Evolutionary conservation across 2,329 filamentous ascomycete species (phyloP).

Genomic region (Thelonectria discophora): DNA sequence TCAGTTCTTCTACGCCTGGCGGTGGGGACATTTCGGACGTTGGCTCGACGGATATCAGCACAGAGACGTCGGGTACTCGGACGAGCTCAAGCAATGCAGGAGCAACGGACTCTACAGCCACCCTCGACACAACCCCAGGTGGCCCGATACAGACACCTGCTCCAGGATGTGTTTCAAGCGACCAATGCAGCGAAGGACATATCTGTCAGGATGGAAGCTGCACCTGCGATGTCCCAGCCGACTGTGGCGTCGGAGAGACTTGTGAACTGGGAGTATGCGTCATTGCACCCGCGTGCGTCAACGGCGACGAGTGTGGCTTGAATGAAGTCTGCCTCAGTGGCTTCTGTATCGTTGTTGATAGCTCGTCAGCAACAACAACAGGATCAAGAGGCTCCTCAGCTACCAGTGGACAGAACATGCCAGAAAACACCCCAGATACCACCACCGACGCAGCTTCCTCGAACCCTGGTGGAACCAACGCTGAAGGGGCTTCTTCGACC

Average conservation of each 20-base stretch:
- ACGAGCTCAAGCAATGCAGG: background rate
- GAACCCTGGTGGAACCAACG: background rate
- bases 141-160: background rate
- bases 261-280: background rate
- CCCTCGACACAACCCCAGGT: background rate
- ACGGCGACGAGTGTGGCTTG: background rate
- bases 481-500: background rate
- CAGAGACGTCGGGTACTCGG: background rate
- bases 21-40: background rate
- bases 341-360: background rate
- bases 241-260: background rate
- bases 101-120: background rate
- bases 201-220: conserved; percentile 7
- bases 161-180: background rate
- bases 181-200: background rate
- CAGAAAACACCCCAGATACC: background rate
- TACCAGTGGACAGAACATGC: background rate
- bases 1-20: background rate
- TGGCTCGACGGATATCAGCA: background rate
- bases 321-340: background rate
- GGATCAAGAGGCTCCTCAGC: background rate
- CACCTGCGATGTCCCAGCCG: background rate
- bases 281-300: background rate
- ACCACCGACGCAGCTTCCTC: background rate
- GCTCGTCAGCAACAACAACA: background rate